Conservation (phyloP, 2,329 filamentous ascomycete species). For the Penicillium brevicompactum region DNA sequence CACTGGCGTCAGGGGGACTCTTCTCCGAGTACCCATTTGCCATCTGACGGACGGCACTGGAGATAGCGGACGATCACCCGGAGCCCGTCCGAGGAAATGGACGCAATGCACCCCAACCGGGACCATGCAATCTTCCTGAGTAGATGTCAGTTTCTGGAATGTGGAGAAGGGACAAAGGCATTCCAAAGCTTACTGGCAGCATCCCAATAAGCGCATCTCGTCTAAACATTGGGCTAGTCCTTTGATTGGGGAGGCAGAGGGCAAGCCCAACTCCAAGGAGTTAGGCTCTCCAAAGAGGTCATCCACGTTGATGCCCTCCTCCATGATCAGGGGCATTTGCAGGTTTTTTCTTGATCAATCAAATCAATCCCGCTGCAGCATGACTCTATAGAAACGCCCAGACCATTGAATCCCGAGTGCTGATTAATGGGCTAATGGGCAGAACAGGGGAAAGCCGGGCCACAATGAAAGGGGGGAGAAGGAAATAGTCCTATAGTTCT, state of each 20-base stretch:
- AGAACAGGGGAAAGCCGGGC: not conserved
- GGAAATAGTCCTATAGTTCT: too few relatives aligned
- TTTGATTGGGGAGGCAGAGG: slow-evolving; percentile 59
- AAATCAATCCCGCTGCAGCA: slow-evolving; percentile 15
- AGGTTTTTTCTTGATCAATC: slow-evolving; percentile 3
- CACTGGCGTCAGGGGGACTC: slow-evolving; percentile 66
- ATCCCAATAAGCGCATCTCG: slow-evolving; percentile 73
- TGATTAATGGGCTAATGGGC: slow-evolving; percentile 3
- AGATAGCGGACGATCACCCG: slow-evolving; percentile 73
- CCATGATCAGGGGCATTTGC: slow-evolving; percentile 58
- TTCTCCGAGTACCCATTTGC: slow-evolving; percentile 74
- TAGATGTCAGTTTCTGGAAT: slow-evolving; percentile 25
- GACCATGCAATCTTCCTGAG: slow-evolving; percentile 83
- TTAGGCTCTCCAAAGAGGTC: slow-evolving; percentile 73
- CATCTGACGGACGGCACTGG: slow-evolving; percentile 67
- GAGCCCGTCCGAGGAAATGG: slow-evolving; percentile 71
- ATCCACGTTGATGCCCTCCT: slow-evolving; percentile 63
- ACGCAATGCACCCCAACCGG: slow-evolving; percentile 80
- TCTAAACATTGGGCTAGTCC: slow-evolving; percentile 73
- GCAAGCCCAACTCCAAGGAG: slow-evolving; percentile 59
- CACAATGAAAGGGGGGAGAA: not conserved
- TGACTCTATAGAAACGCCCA: slow-evolving; percentile 7
- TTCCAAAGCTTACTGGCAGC: slow-evolving; percentile 70
- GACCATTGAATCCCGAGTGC: slow-evolving; percentile 5
- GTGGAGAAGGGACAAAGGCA: not conserved